A percentile compares a stretch with the other conserved stretches of the same genome.
Evolutionary conservation across 2,329 filamentous ascomycete genomes (phyloP).

Genomic region (Epichloe festucae): DNA sequence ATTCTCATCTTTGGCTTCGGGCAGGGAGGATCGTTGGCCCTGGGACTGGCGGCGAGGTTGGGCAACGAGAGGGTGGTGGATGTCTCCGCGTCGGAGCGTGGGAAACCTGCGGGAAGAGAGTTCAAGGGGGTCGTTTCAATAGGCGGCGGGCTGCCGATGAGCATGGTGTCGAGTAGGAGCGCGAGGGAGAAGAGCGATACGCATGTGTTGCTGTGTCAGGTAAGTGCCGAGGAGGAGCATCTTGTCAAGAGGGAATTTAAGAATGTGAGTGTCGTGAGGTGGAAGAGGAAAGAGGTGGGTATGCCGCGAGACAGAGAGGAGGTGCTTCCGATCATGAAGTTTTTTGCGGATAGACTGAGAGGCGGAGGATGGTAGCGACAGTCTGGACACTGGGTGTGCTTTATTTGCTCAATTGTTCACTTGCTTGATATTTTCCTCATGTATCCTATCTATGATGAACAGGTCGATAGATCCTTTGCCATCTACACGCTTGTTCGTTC

Average conservation of each 20-base stretch:
- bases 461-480: neutral
- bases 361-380: slow-evolving; percentile 9
- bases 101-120: slow-evolving; percentile 4
- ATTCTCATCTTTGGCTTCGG: slow-evolving; percentile 54
- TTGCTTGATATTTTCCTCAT: too few species aligned
- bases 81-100: slow-evolving; percentile 10
- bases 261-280: slow-evolving; percentile 54
- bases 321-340: slow-evolving; percentile 84
- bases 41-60: slow-evolving; percentile 37
- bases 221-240: slow-evolving; percentile 51
- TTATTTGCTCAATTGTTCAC: neutral
- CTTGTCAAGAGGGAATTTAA: slow-evolving; percentile 52
- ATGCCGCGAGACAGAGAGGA: slow-evolving; percentile 81
- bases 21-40: slow-evolving; percentile 51
- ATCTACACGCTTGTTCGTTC: neutral
- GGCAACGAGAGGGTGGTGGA: slow-evolving; percentile 21
- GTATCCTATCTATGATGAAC: too few species aligned
- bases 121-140: slow-evolving; percentile 47
- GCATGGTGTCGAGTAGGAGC: slow-evolving; percentile 34
- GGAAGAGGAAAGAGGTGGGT: slow-evolving; percentile 56
- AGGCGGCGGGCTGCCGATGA: slow-evolving; percentile 44
- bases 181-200: slow-evolving; percentile 44
- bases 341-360: slow-evolving; percentile 51
- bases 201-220: slow-evolving; percentile 45
- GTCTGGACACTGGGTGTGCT: slow-evolving; percentile 5